Evolutionary conservation across 1,284 basidiomycete species (phyloP).

Genomic region (Tylopilus sp.): DNA sequence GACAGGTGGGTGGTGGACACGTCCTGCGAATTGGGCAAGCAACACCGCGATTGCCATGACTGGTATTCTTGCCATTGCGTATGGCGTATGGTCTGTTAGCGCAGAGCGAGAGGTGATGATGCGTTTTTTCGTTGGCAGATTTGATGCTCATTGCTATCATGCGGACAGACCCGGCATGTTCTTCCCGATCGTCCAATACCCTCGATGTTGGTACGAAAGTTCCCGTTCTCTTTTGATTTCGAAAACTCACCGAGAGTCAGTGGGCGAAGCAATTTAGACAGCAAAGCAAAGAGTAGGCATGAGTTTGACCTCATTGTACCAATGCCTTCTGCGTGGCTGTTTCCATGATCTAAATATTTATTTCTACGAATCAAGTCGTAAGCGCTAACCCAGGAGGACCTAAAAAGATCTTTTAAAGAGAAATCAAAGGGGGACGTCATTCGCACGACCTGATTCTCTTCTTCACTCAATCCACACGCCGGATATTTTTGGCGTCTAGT

Average conservation of each 20-base stretch:
- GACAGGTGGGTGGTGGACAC: conserved; percentile 70
- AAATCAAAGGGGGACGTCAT: too few relatives aligned
- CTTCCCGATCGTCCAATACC: conserved; percentile 55
- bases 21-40: conserved; percentile 64
- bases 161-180: conserved; percentile 30
- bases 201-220: conserved; percentile 53
- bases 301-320: conserved; percentile 1
- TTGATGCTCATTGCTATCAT: conserved; percentile 4
- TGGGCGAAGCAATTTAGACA: conserved; percentile 50
- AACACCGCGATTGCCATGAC: conserved; percentile 60
- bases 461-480: too few relatives aligned
- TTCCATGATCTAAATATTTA: neutral
- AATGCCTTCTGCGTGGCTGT: neutral
- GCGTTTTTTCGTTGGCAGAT: neutral
- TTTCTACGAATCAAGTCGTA: neutral
- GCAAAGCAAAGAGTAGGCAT: conserved; percentile 23
- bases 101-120: conserved; percentile 57
- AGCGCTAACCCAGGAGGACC: neutral
- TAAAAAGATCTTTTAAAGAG: too few relatives aligned
- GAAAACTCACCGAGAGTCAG: conserved; percentile 25
- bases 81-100: conserved; percentile 56
- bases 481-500: too few relatives aligned
- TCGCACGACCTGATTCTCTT: too few relatives aligned
- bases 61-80: conserved; percentile 56
- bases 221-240: neutral